Evolutionary conservation across 2,329 filamentous ascomycete species (phyloP), one percentile per base, ranked within the genome.

Genomic region (Cladosporium sp.): DNA sequence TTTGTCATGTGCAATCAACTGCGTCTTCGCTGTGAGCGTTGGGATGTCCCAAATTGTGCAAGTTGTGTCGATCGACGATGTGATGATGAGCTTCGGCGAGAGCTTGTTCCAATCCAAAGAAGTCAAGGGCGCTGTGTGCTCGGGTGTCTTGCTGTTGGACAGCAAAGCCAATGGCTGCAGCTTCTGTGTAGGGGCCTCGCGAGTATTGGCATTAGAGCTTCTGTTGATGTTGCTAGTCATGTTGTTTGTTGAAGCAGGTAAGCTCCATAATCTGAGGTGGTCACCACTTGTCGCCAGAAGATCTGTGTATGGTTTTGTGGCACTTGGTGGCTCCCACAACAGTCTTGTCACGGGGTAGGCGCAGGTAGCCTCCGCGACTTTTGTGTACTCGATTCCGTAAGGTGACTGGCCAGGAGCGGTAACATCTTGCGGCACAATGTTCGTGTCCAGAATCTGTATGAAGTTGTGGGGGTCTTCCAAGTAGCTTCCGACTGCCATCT

Each of bases 21-120:
- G 95, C 1, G 95, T 99, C 81, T 99, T 99, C 61, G 95, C 95
- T 0, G 95, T 99, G 68, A 99, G 83, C 0, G 95, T 97, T 3
- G 95, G 95, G 64, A 99, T 99, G 77, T 99, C 95, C 95, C 95
- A 99, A 70, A 99, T 99, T 5, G 95, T 99, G 80, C 95, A 99
- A 6, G 95, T 99, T 1, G 95, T 99, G 76, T 99, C 95, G 74
- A 99, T 99, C 77, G 93, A 98, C 3, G 93, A 97, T 0, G 95
- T 99, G 74, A 99, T 99, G 75, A 99, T 99, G 63, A 99, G 83
- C 77, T 94, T 97, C 0, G 95, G 95, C 26, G 93, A 97, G 61
- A 99, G 90, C 1, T 92, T 96, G 75, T 99, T 99, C 95, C 95
- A 99, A 77, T 99, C 95, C 56, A 99, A 84, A 18, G 93, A 97